phyloP scores from a whole-genome alignment of 805 yeast genomes.

The Starmerella vitae region DNA sequence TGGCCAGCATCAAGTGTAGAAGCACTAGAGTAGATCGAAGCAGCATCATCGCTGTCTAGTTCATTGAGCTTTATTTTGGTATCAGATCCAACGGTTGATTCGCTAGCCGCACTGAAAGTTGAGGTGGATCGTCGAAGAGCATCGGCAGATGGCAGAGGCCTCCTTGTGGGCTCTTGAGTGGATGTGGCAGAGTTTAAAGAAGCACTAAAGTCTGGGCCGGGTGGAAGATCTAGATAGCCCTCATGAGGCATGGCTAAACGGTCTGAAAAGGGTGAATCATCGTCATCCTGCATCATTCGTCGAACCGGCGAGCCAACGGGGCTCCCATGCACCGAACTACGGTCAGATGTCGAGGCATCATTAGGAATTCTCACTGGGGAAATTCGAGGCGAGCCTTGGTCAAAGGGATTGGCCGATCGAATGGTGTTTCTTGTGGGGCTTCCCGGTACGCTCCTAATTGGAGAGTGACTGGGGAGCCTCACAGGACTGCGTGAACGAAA shows the following conservation, averaged over 20 bases:
- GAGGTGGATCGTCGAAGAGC: conserved; percentile 11
- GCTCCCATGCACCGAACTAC: conserved; percentile 16
- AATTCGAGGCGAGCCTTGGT: conserved; percentile 11
- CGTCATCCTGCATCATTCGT: conserved; percentile 7
- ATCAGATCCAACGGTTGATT: conserved; percentile 9
- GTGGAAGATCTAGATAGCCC: conserved; percentile 2
- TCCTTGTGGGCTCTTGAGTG: conserved; percentile 1
- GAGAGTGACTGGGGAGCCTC: background rate
- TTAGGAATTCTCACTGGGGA: conserved; percentile 18
- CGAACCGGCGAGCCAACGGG: conserved; percentile 19
- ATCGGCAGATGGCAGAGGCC: conserved; percentile 9
- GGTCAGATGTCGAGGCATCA: conserved; percentile 4
- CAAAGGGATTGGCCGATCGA: conserved; percentile 19
- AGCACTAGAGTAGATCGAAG: conserved; percentile 2
- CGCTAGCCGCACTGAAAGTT: conserved; percentile 8
- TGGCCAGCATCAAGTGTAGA: conserved; percentile 8
- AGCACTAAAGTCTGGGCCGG: background rate
- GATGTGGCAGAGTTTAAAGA: background rate
- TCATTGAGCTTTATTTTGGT: background rate
- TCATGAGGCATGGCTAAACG: background rate
- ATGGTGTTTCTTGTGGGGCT: conserved; percentile 10
- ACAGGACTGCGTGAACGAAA: background rate
- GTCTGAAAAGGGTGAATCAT: background rate
- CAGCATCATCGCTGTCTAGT: background rate
- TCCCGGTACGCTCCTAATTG: conserved; percentile 2